These are phyloP conservation scores for Aspergillus biplanus DNA, from an alignment of 495 filamentous ascomycete genomes.

Conservation along the genomic window DNA sequence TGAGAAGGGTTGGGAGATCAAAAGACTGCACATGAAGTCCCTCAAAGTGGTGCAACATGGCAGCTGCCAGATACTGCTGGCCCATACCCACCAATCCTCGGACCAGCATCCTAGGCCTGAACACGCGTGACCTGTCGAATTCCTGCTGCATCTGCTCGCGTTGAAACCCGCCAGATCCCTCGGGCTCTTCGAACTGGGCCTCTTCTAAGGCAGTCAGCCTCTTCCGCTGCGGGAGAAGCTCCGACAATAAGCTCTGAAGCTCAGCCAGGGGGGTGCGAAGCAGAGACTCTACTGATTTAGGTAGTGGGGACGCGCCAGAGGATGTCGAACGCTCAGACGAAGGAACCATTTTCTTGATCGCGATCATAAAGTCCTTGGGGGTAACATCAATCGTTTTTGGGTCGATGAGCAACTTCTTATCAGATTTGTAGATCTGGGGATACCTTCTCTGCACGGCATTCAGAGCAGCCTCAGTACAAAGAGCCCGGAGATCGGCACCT, in stretches of 20 bases:
- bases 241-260: conserved; percentile 68
- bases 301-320: conserved; percentile 77
- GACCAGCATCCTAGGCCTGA: conserved; percentile 83
- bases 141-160: conserved; percentile 86
- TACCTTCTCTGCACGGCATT: conserved; percentile 96
- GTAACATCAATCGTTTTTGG: conserved; percentile 79
- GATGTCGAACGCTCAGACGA: conserved; percentile 88
- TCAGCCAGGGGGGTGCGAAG: conserved; percentile 70
- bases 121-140: conserved; percentile 87
- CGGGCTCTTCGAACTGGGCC: conserved; percentile 86
- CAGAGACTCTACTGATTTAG: conserved; percentile 78
- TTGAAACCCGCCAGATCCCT: conserved; percentile 78
- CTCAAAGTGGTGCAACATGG: conserved; percentile 86
- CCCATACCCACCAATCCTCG: conserved; percentile 85
- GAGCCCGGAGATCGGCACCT: conserved; percentile 89
- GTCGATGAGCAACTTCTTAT: conserved; percentile 88
- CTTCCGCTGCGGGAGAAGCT: conserved; percentile 80
- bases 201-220: conserved; percentile 88
- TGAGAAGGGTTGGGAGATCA: conserved; percentile 81
- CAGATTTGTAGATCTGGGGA: conserved; percentile 92
- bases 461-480: conserved; percentile 97
- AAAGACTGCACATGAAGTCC: conserved; percentile 94
- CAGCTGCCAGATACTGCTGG: conserved; percentile 87
- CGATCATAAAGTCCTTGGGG: conserved; percentile 95
- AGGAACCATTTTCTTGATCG: conserved; percentile 92